A percentile compares a stretch with the other conserved stretches of the same genome.
These are phyloP conservation scores for Fraxinus albicans DNA, from an alignment of 305 asterid species.

Conservation along the genomic window DNA sequence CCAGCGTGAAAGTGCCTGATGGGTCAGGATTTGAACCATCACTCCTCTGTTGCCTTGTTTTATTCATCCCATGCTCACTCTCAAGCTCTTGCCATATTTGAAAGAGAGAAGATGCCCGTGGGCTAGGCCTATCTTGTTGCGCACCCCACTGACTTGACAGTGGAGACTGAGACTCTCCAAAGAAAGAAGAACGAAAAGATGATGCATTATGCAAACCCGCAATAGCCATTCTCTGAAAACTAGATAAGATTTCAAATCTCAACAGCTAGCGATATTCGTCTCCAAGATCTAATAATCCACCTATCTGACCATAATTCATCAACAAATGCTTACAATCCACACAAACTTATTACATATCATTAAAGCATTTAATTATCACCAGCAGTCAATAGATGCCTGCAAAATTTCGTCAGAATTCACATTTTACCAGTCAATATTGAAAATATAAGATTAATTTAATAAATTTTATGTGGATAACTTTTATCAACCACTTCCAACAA, in stretches of 20 bases:
- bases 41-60: conserved; percentile 37
- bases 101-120: conserved; percentile 69
- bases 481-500: conserved; percentile 12
- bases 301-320: conserved; percentile 15
- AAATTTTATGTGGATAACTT: background rate
- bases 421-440: background rate
- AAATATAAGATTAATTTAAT: conserved; percentile 13
- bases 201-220: conserved; percentile 67
- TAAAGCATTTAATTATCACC: conserved; percentile 17
- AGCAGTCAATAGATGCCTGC: conserved; percentile 30
- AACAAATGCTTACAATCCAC: conserved; percentile 13
- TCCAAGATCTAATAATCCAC: conserved; percentile 10
- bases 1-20: conserved; percentile 31
- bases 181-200: conserved; percentile 54
- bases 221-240: conserved; percentile 52
- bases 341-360: conserved; percentile 2
- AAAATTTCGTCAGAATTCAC: conserved; percentile 17
- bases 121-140: conserved; percentile 44
- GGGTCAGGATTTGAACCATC: conserved; percentile 33
- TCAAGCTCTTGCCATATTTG: conserved; percentile 90
- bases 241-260: conserved; percentile 12
- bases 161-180: conserved; percentile 51
- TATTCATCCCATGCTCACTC: conserved; percentile 60
- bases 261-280: conserved; percentile 3
- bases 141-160: conserved; percentile 32